A percentile compares a stretch with the other conserved stretches of the same genome.
phyloP scores from a whole-genome alignment of 352 stramenopile genomes.

The Peronospora farinosa region DNA sequence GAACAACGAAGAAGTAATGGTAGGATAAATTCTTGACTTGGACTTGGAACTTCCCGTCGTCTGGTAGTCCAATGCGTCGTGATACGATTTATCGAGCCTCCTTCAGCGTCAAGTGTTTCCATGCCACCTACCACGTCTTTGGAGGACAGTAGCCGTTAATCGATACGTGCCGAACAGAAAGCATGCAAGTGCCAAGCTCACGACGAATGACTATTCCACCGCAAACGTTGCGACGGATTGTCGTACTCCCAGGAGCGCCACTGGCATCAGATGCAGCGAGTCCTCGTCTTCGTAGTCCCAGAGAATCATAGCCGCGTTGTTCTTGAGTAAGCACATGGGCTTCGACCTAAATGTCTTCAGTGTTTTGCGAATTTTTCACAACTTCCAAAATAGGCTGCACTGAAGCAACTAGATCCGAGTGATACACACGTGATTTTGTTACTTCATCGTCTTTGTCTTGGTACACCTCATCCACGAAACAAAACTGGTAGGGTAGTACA shows the following conservation, averaged over 20 bases:
- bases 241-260: no score
- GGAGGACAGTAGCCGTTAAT: conserved; percentile 54
- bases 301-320: conserved; percentile 31
- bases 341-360: conserved; percentile 48
- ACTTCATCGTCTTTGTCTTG: conserved; percentile 15
- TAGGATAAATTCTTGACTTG: no score
- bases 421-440: conserved; percentile 40
- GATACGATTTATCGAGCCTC: conserved; percentile 28
- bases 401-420: conserved; percentile 11
- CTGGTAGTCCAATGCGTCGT: conserved; percentile 45
- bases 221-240: conserved; percentile 38
- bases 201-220: conserved; percentile 34
- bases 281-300: conserved; percentile 73
- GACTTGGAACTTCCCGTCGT: no score
- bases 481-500: conserved; percentile 58
- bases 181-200: conserved; percentile 30
- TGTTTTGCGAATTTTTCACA: not conserved
- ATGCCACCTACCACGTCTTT: conserved; percentile 1
- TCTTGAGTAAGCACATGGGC: conserved; percentile 50
- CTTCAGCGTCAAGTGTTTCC: conserved; percentile 18
- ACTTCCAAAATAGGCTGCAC: conserved; percentile 27
- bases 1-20: no score
- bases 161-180: conserved; percentile 53
- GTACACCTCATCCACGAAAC: conserved; percentile 30
- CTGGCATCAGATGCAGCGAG: conserved; percentile 34